Base-by-base conservation (phyloP, 305 asterid genomes). In the Fraxinus floribunda region DNA sequence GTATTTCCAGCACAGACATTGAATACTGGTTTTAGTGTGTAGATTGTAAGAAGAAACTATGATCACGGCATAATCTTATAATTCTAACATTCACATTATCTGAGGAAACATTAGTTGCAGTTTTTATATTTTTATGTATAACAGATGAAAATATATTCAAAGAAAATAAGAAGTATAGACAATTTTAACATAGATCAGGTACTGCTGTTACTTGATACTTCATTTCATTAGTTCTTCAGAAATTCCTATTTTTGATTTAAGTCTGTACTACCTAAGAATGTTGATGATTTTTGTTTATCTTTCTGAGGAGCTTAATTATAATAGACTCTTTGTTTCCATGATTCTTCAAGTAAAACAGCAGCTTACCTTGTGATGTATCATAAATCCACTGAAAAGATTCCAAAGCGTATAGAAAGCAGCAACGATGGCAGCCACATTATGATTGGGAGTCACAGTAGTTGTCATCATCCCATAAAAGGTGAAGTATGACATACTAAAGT, bases 391-490 rank as follows among this genome's bases (percentile, higher is more conserved):
- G 90, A 95, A 95, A 88, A 95, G 97, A 86, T 94, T 95, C 98
- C 98, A 95, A 32, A 95, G 93, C 98, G 93, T 94, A 88, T 94
- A 95, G 88, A 94, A 94, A 29, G 98, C 99, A 64, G 92, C 90
- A 66, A 94, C 87, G 77, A 95, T 89, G 82, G 97, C 94, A n/a
- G 98, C 97, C 62, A 95, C 93, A 5, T 95, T 92, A 88, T 94
- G 98, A 87, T 95, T 94, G 87, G 99, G 99, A 0, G 99, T 92
- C 86, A 92, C 94, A 0, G 99, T 97, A 62, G 98, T 93, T 38
- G 98, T 95, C 99, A 95, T 95, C 99, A 95, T 95, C 84, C 99
- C 99, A 46, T 92, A 94, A 35, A 89, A 90, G 86, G 99, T 95
- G 94, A 95, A 95, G 87, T 94, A 95, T 84, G 92, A 80, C 94